Evolutionary conservation across 495 filamentous ascomycete species (phyloP).

Genomic region (Beverwykella pulmonaria): DNA sequence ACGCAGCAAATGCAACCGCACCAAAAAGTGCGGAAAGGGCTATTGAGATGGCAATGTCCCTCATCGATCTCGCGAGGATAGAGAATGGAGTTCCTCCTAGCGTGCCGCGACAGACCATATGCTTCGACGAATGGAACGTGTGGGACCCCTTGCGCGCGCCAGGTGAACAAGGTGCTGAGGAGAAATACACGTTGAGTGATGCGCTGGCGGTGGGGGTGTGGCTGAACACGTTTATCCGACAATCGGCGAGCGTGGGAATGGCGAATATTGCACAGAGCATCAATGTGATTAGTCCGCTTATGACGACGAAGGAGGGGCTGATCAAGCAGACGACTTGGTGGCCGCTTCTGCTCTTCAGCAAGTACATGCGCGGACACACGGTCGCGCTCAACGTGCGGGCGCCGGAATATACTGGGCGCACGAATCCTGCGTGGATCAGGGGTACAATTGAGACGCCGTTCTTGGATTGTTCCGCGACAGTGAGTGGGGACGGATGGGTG

Average conservation of each 20-base stretch:
- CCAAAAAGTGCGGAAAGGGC: conserved; percentile 72
- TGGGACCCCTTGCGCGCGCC: conserved; percentile 76
- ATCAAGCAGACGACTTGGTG: conserved; percentile 77
- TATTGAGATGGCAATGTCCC: conserved; percentile 66
- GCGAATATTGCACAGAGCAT: conserved; percentile 79
- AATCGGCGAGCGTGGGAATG: conserved; percentile 73
- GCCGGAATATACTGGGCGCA: conserved; percentile 64
- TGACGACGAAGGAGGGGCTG: conserved; percentile 66
- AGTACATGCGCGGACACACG: conserved; percentile 73
- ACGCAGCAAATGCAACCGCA: conserved; percentile 49
- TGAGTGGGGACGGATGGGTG: conserved; percentile 63
- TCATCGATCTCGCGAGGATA: conserved; percentile 76
- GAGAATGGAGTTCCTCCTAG: conserved; percentile 62
- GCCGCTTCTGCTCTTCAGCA: conserved; percentile 70
- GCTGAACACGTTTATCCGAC: conserved; percentile 79
- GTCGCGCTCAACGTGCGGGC: conserved; percentile 63
- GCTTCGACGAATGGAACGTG: conserved; percentile 87
- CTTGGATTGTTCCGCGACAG: conserved; percentile 69
- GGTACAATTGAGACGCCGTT: conserved; percentile 66
- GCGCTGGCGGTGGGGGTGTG: conserved; percentile 72
- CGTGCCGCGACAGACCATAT: conserved; percentile 66
- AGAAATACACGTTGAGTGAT: conserved; percentile 68
- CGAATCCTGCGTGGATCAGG: conserved; percentile 65
- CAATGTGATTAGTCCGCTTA: conserved; percentile 76
- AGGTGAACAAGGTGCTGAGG: conserved; percentile 46